Evolutionary conservation across 345 rosid species (phyloP).

Genomic region (Passiflora organensis): DNA sequence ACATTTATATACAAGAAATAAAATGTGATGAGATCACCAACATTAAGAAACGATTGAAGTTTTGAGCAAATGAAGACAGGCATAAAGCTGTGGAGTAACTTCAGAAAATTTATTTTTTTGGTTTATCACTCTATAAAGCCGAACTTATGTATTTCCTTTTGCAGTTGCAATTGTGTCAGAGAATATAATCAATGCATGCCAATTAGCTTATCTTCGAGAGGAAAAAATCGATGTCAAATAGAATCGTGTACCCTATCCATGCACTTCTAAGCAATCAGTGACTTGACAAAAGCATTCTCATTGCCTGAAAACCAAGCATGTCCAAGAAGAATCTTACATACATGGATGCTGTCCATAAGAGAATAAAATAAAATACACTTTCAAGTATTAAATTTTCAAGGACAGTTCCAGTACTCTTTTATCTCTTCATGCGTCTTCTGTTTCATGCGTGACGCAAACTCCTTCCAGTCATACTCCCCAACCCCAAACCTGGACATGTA

Average conservation of each 20-base stretch:
- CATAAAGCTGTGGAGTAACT: too few relatives aligned
- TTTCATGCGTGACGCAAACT: slow-evolving; percentile 77
- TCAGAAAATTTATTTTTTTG: too few relatives aligned
- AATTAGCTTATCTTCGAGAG: too few relatives aligned
- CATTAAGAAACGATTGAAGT: background rate
- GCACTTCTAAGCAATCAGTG: background rate
- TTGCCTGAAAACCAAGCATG: slow-evolving; percentile 5
- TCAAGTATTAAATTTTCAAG: background rate
- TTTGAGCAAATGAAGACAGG: background rate
- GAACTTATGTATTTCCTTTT: too few relatives aligned
- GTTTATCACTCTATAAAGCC: too few relatives aligned
- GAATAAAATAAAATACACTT: background rate
- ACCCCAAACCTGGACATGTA: slow-evolving; percentile 66
- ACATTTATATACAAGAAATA: too few relatives aligned
- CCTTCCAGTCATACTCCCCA: slow-evolving; percentile 89
- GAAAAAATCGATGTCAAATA: too few relatives aligned
- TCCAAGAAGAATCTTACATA: too few relatives aligned
- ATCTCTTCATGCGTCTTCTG: slow-evolving; percentile 91
- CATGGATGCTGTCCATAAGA: too few relatives aligned
- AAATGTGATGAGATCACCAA: background rate
- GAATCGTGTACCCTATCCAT: too few relatives aligned
- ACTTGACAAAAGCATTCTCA: background rate
- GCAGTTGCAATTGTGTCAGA: too few relatives aligned
- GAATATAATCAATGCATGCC: too few relatives aligned
- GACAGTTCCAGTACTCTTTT: slow-evolving; percentile 44